Conservation (phyloP, 116 monocot genomes). For the Posidonia oceanica region DNA sequence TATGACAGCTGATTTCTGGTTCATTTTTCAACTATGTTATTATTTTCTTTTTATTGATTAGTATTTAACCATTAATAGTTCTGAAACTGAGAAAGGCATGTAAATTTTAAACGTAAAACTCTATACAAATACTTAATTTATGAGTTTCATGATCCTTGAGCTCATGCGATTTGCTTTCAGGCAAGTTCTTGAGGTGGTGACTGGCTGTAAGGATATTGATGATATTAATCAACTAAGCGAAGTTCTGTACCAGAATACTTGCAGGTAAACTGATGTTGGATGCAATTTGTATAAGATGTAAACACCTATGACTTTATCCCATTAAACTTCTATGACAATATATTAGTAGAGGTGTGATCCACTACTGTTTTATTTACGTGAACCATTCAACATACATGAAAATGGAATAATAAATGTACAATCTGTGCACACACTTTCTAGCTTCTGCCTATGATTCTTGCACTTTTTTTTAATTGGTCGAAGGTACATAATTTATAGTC, state of each 20-base stretch:
- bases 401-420: too few species aligned
- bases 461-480: too few species aligned
- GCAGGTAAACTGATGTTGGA: conserved; percentile 49
- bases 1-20: not conserved
- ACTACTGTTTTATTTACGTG: too few species aligned
- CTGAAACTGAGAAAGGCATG: too few species aligned
- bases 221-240: conserved; percentile 56
- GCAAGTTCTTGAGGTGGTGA: conserved; percentile 97
- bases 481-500: too few species aligned
- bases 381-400: too few species aligned
- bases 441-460: too few species aligned
- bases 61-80: too few species aligned
- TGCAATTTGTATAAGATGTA: not conserved
- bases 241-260: conserved; percentile 69
- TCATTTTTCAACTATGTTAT: not conserved
- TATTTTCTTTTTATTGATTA: not conserved
- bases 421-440: too few species aligned
- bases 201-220: conserved; percentile 69
- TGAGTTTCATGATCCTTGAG: not conserved
- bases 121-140: too few species aligned
- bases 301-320: not conserved
- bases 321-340: not conserved
- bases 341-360: too few species aligned
- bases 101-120: too few species aligned
- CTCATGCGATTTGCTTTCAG: conserved; percentile 22